Conservation (phyloP, 106 monocot genomes). For the Chionographis japonica region DNA sequence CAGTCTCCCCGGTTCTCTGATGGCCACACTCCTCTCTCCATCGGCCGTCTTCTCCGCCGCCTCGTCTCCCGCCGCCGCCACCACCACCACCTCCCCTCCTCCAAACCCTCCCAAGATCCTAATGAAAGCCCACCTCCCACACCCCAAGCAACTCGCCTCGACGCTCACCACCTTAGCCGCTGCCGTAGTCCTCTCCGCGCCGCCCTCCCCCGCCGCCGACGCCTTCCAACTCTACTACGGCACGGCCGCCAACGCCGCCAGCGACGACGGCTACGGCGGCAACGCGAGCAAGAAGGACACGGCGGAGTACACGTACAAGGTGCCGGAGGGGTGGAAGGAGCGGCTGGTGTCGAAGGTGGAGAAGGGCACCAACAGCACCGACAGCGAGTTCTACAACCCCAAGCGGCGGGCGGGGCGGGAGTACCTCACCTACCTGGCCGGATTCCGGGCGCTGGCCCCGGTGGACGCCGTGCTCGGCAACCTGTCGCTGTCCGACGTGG, state of each 20-base stretch:
- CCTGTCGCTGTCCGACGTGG: constrained; percentile 88
- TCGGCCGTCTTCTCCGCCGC: constrained; percentile 11
- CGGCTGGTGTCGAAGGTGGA: constrained; percentile 90
- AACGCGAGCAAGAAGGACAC: constrained; percentile 83
- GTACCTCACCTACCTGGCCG: constrained; percentile 88
- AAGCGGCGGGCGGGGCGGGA: constrained; percentile 68
- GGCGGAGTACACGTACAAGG: constrained; percentile 88
- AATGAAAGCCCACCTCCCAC: constrained; percentile 3
- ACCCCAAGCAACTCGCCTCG: constrained; percentile 17
- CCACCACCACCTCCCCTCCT: constrained; percentile 4
- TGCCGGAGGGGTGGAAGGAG: constrained; percentile 91
- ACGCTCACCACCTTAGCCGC: constrained; percentile 28
- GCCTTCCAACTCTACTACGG: constrained; percentile 82
- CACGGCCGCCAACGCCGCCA: constrained; percentile 92
- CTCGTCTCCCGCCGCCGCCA: constrained; percentile 3
- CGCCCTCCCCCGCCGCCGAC: constrained; percentile 10
- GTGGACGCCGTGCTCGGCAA: constrained; percentile 70
- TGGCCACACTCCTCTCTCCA: constrained; percentile 36
- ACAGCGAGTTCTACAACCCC: constrained; percentile 98
- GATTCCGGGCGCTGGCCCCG: constrained; percentile 70
- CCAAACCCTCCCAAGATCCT: background rate
- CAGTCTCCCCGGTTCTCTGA: background rate
- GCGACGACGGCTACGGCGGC: constrained; percentile 94
- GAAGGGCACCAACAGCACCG: constrained; percentile 98
- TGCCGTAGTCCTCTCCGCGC: constrained; percentile 22